Evolutionary conservation across 1,284 basidiomycete genomes (phyloP).

Genomic region (Ganoderma sinense): DNA sequence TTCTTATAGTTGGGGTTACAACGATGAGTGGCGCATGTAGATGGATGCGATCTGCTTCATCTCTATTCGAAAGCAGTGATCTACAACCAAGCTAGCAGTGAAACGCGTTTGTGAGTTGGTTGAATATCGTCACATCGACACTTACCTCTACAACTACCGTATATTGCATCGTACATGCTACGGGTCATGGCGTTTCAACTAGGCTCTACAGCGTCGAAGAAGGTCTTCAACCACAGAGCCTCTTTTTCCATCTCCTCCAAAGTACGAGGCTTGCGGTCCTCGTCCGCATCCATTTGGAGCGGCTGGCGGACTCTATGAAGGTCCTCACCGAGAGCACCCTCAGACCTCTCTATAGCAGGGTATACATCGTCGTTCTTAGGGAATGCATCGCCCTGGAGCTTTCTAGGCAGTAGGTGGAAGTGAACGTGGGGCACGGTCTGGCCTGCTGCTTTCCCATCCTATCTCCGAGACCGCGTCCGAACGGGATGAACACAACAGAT

Average conservation of each 20-base stretch:
- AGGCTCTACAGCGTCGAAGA: conserved; percentile 37
- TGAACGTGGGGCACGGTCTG: conserved; percentile 93
- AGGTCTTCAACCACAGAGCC: conserved; percentile 43
- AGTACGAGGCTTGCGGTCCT: conserved; percentile 70
- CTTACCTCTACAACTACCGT: background rate
- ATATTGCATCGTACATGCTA: background rate
- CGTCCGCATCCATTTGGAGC: conserved; percentile 71
- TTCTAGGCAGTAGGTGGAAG: conserved; percentile 87
- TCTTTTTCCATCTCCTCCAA: conserved; percentile 48
- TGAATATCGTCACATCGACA: background rate
- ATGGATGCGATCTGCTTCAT: background rate
- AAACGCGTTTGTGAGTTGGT: background rate
- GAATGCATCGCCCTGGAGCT: conserved; percentile 72
- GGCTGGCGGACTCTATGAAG: conserved; percentile 36
- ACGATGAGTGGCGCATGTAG: too few relatives aligned
- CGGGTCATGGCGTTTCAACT: background rate
- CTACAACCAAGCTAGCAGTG: background rate
- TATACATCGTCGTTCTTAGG: conserved; percentile 82
- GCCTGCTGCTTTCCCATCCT: conserved; percentile 89
- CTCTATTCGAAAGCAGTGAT: background rate
- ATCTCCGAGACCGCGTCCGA: conserved; percentile 3
- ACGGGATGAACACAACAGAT: background rate
- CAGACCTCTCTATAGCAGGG: conserved; percentile 75
- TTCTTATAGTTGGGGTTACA: background rate
- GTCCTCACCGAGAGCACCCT: conserved; percentile 56